These are phyloP conservation scores for Cymbopogon citratus DNA, from an alignment of 176 grass and related monocot genomes.

Conservation along the genomic window DNA sequence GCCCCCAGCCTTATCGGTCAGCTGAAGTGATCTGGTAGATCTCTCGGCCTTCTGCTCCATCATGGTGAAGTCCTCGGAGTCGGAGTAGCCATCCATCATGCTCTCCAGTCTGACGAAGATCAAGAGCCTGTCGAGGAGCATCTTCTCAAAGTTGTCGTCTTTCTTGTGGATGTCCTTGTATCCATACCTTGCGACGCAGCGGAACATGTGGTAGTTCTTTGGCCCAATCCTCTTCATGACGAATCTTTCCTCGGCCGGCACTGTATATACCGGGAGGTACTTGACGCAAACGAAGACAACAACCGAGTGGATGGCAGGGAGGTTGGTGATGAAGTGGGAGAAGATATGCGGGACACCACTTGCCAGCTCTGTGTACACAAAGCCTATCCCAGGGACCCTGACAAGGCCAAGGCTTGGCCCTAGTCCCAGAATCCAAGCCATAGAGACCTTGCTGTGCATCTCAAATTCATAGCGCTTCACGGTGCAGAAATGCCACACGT, in stretches of 20 bases:
- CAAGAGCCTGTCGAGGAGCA: constrained; percentile 50
- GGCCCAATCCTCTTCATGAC: constrained; percentile 51
- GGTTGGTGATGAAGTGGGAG: constrained; percentile 73
- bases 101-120: constrained; percentile 46
- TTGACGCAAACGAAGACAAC: constrained; percentile 69
- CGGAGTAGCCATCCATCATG: constrained; percentile 55
- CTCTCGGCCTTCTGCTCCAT: constrained; percentile 23
- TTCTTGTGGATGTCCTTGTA: constrained; percentile 75
- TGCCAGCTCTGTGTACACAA: constrained; percentile 60
- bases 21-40: background rate
- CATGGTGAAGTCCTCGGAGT: constrained; percentile 43
- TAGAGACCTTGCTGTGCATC: constrained; percentile 64
- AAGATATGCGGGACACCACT: constrained; percentile 63
- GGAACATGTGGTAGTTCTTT: constrained; percentile 59
- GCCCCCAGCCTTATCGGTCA: constrained; percentile 21
- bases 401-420: constrained; percentile 64
- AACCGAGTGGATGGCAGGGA: constrained; percentile 66
- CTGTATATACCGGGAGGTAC: constrained; percentile 57
- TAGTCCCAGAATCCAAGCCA: constrained; percentile 64
- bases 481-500: constrained; percentile 71
- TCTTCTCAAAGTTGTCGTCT: constrained; percentile 59
- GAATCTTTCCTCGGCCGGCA: constrained; percentile 41
- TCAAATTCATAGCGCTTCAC: constrained; percentile 62
- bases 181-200: constrained; percentile 62
- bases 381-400: constrained; percentile 69